Conservation (phyloP, 768 basidiomycete genomes). For the Auricularia heimuer region DNA sequence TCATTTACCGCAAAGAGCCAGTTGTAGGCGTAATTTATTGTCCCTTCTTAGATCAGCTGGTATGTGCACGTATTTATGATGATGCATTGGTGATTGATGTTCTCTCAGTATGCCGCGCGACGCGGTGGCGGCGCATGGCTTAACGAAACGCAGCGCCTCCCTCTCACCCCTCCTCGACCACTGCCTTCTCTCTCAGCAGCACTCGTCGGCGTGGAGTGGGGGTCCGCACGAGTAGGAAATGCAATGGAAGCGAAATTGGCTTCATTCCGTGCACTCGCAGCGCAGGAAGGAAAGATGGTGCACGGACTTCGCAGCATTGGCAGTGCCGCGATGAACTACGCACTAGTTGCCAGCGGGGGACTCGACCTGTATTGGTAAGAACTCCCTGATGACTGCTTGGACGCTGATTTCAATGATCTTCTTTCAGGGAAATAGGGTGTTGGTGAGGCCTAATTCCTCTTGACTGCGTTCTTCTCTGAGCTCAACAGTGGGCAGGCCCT, state of each 20-base stretch:
- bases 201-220: conserved; percentile 78
- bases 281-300: conserved; percentile 70
- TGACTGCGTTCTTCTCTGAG: neutral
- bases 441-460: conserved; percentile 31
- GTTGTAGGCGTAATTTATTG: conserved; percentile 90
- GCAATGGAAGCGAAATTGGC: conserved; percentile 47
- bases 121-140: conserved; percentile 81
- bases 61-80: conserved; percentile 20
- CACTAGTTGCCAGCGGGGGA: conserved; percentile 79
- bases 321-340: conserved; percentile 74
- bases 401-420: conserved; percentile 1
- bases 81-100: neutral
- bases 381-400: conserved; percentile 15
- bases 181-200: conserved; percentile 61
- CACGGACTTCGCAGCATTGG: conserved; percentile 79
- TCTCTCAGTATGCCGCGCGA: neutral
- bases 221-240: conserved; percentile 55
- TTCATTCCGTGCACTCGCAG: conserved; percentile 65
- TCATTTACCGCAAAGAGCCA: conserved; percentile 73
- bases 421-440: conserved; percentile 68
- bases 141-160: conserved; percentile 44
- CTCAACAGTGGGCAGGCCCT: conserved; percentile 38
- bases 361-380: conserved; percentile 76
- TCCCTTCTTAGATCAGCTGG: conserved; percentile 80
- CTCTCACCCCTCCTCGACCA: conserved; percentile 49